Base-by-base conservation (phyloP, 1,284 basidiomycete species). In the Moniliella sp. region DNA sequence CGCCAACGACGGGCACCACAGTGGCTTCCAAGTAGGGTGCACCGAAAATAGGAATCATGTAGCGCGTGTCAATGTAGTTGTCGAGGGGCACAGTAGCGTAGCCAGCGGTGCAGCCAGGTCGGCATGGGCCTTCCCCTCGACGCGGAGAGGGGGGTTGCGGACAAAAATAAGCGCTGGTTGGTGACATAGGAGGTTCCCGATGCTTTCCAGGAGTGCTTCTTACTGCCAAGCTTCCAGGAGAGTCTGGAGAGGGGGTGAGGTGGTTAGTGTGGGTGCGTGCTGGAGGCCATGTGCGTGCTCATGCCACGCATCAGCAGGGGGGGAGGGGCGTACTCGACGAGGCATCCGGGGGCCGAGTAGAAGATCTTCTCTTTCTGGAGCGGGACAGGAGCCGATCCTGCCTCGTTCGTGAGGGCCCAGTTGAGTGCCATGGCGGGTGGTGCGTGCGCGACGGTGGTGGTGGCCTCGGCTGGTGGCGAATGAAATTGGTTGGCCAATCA, bases 371-470 rank as follows among this genome's bases (percentile, higher is more conserved):
- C 48, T 7, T 43, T 33, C 16, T 42, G 44, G 5, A 51, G 40
- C 12, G 48, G 48, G 4, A 51, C 30, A 2, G 48, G 48, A 15
- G 27, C 32, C 25, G 31, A 33, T 17, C 43, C 43, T 4, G 29
- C 25, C 14, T 40, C 35, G 28, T 37, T 43, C 23, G 47, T 36
- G 44, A 43, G 44, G 8, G 45, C 46, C 48, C 48, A 51, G 29
- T 51, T 51, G 30, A 51, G 39, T n/a, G 48, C 47, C 47, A 50
- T 50, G n/a, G 5, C 32, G 27, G n/a, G n/a, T n/a, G n/a, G n/a
- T n/a, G n/a, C n/a, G n/a, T n/a, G n/a, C n/a, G n/a, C n/a, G n/a
- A n/a, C n/a, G n/a, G n/a, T n/a, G n/a, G n/a, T n/a, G n/a, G n/a
- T n/a, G n/a, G n/a, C n/a, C n/a, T n/a, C n/a, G n/a, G n/a, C n/a